Conservation (phyloP, 345 rosid genomes). For the Euphorbia lathyris region DNA sequence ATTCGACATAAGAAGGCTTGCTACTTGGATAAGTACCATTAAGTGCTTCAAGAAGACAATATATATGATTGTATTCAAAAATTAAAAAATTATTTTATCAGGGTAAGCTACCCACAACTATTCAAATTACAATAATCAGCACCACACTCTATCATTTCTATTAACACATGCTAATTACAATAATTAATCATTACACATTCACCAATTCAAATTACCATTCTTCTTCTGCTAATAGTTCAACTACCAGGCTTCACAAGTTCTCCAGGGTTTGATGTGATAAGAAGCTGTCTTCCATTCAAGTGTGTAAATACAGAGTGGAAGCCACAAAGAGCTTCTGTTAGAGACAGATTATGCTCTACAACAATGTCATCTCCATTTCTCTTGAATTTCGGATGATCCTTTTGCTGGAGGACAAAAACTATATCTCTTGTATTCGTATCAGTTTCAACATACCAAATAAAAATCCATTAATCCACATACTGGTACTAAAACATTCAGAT, state of each 20-base stretch:
- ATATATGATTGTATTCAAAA: too few relatives aligned
- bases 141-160: too few relatives aligned
- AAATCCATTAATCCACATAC: background rate
- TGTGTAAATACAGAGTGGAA: constrained; percentile 74
- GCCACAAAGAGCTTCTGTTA: constrained; percentile 89
- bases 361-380: constrained; percentile 81
- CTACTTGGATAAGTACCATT: too few relatives aligned
- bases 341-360: constrained; percentile 74
- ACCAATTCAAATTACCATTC: too few relatives aligned
- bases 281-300: constrained; percentile 78
- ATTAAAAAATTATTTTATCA: too few relatives aligned
- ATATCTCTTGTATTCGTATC: constrained; percentile 81
- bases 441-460: constrained; percentile 46
- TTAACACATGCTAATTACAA: too few relatives aligned
- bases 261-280: constrained; percentile 73
- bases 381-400: constrained; percentile 85
- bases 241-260: constrained; percentile 87
- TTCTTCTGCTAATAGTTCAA: too few relatives aligned
- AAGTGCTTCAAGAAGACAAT: too few relatives aligned
- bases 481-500: background rate
- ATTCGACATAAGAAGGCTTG: too few relatives aligned
- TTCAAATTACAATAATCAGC: too few relatives aligned
- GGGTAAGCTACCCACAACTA: too few relatives aligned
- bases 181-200: too few relatives aligned
- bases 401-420: constrained; percentile 78